Evolutionary conservation across 345 rosid species (phyloP).

Genomic region (Syzygium aqueum): DNA sequence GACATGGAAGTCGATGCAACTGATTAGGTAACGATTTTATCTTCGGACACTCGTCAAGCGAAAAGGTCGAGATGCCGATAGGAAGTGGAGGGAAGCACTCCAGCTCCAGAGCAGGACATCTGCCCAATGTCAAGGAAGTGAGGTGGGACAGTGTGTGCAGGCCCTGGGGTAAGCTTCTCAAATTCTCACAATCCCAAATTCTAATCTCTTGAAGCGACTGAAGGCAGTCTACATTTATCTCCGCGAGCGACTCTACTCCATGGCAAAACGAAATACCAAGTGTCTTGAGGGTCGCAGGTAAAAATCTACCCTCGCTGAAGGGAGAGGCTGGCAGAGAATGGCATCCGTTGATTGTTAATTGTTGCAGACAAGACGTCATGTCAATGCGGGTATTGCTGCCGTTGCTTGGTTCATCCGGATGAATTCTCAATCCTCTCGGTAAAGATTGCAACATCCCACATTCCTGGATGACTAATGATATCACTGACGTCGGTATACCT

Average conservation of each 20-base stretch:
- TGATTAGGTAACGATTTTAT: background rate
- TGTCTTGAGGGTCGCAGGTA: background rate
- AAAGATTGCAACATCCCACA: background rate
- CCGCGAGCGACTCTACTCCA: background rate
- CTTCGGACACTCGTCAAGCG: fast-evolving
- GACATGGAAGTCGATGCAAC: background rate
- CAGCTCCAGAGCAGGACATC: background rate
- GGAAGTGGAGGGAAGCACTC: background rate
- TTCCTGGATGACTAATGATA: too few species aligned
- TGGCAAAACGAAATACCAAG: fast-evolving
- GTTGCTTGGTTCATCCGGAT: too few species aligned
- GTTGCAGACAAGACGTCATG: too few species aligned
- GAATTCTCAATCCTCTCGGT: too few species aligned
- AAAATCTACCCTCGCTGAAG: background rate
- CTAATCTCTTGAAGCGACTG: fast-evolving
- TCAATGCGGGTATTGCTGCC: too few species aligned
- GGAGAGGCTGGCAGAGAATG: too few species aligned
- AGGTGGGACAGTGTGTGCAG: background rate
- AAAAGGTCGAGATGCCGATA: fast-evolving
- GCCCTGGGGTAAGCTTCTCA: background rate
- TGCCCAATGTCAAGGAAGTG: fast-evolving
- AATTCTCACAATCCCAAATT: background rate
- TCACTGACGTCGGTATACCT: background rate
- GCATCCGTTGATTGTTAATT: fast-evolving
- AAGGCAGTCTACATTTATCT: background rate